phyloP scores from a whole-genome alignment of 2,329 filamentous ascomycete genomes.

The Malbranchea zuffiana region DNA sequence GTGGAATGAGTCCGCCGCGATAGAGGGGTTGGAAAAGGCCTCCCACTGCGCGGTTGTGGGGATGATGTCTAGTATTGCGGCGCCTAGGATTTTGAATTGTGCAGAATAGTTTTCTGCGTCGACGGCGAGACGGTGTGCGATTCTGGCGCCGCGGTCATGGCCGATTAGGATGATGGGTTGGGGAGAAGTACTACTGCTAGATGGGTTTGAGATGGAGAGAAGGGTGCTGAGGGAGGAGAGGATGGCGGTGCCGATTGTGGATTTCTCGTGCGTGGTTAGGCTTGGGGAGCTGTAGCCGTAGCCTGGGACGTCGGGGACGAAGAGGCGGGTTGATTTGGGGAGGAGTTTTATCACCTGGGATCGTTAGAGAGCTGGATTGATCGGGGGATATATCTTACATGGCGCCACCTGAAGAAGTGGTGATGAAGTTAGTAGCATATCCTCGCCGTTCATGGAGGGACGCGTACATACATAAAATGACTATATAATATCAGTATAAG shows the following conservation, averaged over 20 bases:
- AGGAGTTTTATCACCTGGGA: slow-evolving; percentile 30
- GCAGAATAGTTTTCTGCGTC: slow-evolving; percentile 22
- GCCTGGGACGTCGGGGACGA: slow-evolving; percentile 39
- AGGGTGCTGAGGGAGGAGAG: slow-evolving; percentile 8
- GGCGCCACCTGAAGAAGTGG: slow-evolving; percentile 11
- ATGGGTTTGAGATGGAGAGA: background rate
- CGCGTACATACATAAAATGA: slow-evolving; percentile 3
- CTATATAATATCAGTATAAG: slow-evolving; percentile 1
- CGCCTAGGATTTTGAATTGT: slow-evolving; percentile 29
- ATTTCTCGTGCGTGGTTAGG: slow-evolving; percentile 15
- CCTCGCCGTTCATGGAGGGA: background rate
- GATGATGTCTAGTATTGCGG: slow-evolving; percentile 41
- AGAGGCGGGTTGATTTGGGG: slow-evolving; percentile 33
- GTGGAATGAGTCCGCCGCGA: slow-evolving; percentile 37
- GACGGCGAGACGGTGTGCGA: slow-evolving; percentile 41
- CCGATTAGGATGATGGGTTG: slow-evolving; percentile 35
- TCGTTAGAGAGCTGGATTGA: background rate
- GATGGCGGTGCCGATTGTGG: slow-evolving; percentile 13
- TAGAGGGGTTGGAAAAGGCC: slow-evolving; percentile 29
- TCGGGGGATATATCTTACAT: slow-evolving; percentile 8
- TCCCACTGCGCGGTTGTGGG: slow-evolving; percentile 40
- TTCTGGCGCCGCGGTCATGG: slow-evolving; percentile 42
- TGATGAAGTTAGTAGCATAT: background rate
- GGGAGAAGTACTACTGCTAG: background rate
- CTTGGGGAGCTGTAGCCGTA: slow-evolving; percentile 36